Evolutionary conservation across 148 eudicot genomes (phyloP), one percentile per base, ranked within the genome.

Genomic region (Dianthus caryophyllus): DNA sequence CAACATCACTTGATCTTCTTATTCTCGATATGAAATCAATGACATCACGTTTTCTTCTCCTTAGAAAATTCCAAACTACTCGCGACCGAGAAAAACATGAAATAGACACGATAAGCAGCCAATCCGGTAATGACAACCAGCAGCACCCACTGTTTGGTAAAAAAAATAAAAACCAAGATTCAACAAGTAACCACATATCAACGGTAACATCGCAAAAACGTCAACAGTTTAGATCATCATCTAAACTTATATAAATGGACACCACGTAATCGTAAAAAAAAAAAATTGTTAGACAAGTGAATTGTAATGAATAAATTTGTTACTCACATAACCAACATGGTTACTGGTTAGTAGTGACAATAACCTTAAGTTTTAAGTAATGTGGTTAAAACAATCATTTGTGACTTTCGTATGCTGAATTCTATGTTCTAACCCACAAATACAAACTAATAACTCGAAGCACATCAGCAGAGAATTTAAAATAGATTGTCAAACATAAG

Each of bases 61-160:
- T 46, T 46, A 46, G 17, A 46, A 12, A 13, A 1, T n/a, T 11
- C 48, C 48, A 4, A 44, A 44, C 48, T 44, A 10, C n/a, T 46
- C 4, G 50, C 17, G 17, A 50, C 54, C 54, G 4, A 3, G 16
- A 15, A 49, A 49, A 16, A 49, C 15, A 50, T 11, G 20, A 5
- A 50, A 56, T 87, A 87, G 57, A 84, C 80, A 61, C 87, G 91
- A 73, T 78, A 87, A 61, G 88, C 86, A 21, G 91, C 88, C 78
- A 87, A 70, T 57, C 91, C 88, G 66, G 83, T 86, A 64, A 84
- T 58, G 27, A 77, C 86, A 9, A 82, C 54, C 83, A 25, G 85
- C 88, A 64, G 88, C 88, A 68, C 91, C 91, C 61, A 82, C 91
- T 87, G 86, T 29, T 9, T 50, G 61, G n/a, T n/a, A n/a, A n/a